phyloP scores from a whole-genome alignment of 2,329 filamentous ascomycete species.

The Harringtonia lauricola region DNA sequence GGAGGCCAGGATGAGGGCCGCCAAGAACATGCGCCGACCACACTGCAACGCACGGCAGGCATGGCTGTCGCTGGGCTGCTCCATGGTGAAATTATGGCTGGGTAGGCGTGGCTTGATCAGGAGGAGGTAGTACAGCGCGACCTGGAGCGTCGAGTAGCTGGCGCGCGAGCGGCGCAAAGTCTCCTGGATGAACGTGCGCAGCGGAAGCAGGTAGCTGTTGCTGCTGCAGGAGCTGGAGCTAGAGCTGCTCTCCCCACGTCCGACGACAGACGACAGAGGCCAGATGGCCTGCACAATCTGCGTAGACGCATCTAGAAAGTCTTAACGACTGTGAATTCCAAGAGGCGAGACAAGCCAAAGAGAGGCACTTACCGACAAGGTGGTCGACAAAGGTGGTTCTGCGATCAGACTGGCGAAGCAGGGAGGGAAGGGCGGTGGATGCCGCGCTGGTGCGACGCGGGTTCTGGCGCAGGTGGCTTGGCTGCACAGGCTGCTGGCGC shows the following conservation, averaged over 20 bases:
- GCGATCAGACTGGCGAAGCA: slow-evolving; percentile 80
- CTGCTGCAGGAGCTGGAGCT: slow-evolving; percentile 27
- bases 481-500: slow-evolving; percentile 1
- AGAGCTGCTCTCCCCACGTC: slow-evolving; percentile 59
- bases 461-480: slow-evolving; percentile 51
- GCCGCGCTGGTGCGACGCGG: slow-evolving; percentile 45
- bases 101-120: slow-evolving; percentile 87
- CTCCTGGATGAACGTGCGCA: slow-evolving; percentile 96
- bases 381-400: slow-evolving; percentile 94
- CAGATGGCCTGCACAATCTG: slow-evolving; percentile 97
- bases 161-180: slow-evolving; percentile 89
- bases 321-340: not conserved
- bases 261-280: slow-evolving; percentile 76
- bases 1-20: slow-evolving; percentile 87
- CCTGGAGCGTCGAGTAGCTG: slow-evolving; percentile 94
- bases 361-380: slow-evolving; percentile 73
- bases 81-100: slow-evolving; percentile 72
- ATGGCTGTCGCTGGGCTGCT: slow-evolving; percentile 64
- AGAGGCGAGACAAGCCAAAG: not conserved
- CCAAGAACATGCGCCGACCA: slow-evolving; percentile 93
- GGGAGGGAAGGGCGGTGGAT: slow-evolving; percentile 56
- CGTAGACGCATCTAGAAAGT: slow-evolving; percentile 73
- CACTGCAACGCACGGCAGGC: slow-evolving; percentile 78
- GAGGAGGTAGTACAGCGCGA: slow-evolving; percentile 91
- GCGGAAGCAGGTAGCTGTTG: slow-evolving; percentile 54